Conservation (phyloP, 768 basidiomycete genomes). For the Udeniomyces megalosporus region DNA sequence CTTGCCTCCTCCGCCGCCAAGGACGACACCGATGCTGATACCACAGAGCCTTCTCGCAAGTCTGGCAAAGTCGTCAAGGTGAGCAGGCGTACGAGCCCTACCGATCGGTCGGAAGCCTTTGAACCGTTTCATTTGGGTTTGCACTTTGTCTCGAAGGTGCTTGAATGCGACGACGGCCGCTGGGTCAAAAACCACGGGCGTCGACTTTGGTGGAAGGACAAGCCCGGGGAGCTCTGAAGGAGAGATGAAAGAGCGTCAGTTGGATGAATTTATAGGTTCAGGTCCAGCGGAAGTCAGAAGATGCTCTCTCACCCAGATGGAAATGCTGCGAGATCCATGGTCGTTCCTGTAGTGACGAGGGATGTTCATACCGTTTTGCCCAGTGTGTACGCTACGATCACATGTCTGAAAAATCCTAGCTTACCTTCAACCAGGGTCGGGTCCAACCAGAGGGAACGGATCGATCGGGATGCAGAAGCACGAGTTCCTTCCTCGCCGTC, state of each 20-base stretch:
- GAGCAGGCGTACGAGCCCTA: constrained; percentile 58
- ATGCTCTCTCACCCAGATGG: constrained; percentile 54
- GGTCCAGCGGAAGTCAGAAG: constrained; percentile 42
- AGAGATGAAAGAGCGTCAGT: constrained; percentile 9
- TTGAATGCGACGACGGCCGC: constrained; percentile 77
- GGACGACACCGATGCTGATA: constrained; percentile 77
- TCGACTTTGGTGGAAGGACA: constrained; percentile 41
- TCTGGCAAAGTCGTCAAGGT: constrained; percentile 80
- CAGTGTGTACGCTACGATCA: too few relatives aligned
- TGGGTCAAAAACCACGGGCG: constrained; percentile 49
- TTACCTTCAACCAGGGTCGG: constrained; percentile 83
- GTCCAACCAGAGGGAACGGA: constrained; percentile 80
- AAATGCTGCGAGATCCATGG: constrained; percentile 94
- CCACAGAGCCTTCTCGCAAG: constrained; percentile 83
- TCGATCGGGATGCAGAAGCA: constrained; percentile 81
- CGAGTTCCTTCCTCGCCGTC: constrained; percentile 91
- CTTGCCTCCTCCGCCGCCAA: constrained; percentile 94
- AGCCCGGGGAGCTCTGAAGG: constrained; percentile 40
- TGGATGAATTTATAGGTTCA: neutral
- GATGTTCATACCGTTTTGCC: neutral
- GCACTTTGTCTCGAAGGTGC: constrained; percentile 81
- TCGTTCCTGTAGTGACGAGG: constrained; percentile 44
- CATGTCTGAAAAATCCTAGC: too few relatives aligned
- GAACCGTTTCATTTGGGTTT: constrained; percentile 75
- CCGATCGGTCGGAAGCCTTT: constrained; percentile 46